These are phyloP conservation scores for Cladorrhinum sp. DNA, from an alignment of 2,329 filamentous ascomycete species.

Conservation along the genomic window DNA sequence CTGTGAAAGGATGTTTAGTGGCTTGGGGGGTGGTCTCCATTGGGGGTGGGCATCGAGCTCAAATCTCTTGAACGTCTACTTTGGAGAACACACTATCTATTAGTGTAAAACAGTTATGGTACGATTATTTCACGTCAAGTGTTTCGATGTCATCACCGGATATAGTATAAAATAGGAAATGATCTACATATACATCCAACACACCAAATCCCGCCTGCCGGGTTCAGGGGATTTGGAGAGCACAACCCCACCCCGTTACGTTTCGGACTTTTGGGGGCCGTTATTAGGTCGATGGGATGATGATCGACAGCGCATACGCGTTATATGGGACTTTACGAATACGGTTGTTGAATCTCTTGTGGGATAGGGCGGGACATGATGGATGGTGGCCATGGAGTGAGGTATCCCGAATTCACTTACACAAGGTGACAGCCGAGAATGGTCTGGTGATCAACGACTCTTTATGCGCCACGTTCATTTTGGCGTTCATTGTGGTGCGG, in stretches of 20 bases:
- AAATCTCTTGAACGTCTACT: not conserved
- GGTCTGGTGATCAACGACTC: not conserved
- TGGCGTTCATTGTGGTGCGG: not conserved
- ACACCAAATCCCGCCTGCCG: not conserved
- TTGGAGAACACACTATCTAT: not conserved
- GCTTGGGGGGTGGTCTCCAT: not conserved
- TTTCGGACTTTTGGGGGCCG: not conserved
- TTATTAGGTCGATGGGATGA: not conserved
- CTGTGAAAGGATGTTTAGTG: not conserved
- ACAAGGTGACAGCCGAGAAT: too few relatives aligned
- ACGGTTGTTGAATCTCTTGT: not conserved
- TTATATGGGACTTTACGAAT: too few relatives aligned
- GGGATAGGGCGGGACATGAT: not conserved
- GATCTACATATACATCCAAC: too few relatives aligned
- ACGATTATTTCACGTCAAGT: not conserved
- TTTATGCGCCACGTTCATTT: not conserved
- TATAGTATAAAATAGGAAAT: not conserved
- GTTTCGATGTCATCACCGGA: not conserved
- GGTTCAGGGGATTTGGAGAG: not conserved
- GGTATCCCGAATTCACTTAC: too few relatives aligned
- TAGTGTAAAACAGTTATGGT: not conserved
- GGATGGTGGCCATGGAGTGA: too few relatives aligned
- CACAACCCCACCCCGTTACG: not conserved
- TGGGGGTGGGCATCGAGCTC: not conserved
- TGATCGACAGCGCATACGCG: not conserved